Evolutionary conservation across 164 flowering plant genomes (phyloP).

Genomic region (Akebia trifoliata): DNA sequence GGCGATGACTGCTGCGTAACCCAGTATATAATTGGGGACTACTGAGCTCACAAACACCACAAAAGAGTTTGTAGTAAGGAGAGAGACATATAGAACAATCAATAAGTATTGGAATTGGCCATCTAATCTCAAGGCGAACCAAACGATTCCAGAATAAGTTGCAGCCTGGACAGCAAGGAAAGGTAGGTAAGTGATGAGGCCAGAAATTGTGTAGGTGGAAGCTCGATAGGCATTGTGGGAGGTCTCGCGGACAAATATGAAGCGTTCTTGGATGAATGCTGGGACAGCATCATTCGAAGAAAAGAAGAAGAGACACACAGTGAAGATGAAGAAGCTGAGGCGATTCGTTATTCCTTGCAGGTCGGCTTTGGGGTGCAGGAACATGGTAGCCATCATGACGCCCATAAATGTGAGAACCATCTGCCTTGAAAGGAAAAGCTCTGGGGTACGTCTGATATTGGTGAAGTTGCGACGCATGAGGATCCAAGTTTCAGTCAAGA

Average conservation of each 20-base stretch:
- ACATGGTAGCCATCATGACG: slow-evolving; percentile 77
- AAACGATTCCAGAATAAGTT: slow-evolving; percentile 51
- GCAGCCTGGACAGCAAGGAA: slow-evolving; percentile 57
- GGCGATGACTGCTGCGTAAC: slow-evolving; percentile 72
- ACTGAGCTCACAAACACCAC: slow-evolving; percentile 68
- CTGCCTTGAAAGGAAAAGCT: slow-evolving; percentile 68
- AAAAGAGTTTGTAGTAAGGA: slow-evolving; percentile 66
- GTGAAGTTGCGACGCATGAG: slow-evolving; percentile 66
- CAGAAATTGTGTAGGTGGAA: slow-evolving; percentile 60
- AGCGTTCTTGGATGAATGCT: slow-evolving; percentile 73
- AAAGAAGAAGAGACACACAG: slow-evolving; percentile 71
- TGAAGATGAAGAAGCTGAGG: slow-evolving; percentile 73
- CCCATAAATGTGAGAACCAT: slow-evolving; percentile 66
- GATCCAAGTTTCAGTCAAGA: slow-evolving; percentile 44
- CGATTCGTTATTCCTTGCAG: slow-evolving; percentile 60
- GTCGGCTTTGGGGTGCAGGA: slow-evolving; percentile 35
- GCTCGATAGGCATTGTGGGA: slow-evolving; percentile 73
- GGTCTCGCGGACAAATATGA: slow-evolving; percentile 61
- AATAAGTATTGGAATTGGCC: slow-evolving; percentile 52
- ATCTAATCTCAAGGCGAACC: slow-evolving; percentile 36
- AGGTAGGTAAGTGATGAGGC: slow-evolving; percentile 66
- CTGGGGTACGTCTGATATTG: slow-evolving; percentile 61
- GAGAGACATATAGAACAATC: slow-evolving; percentile 49
- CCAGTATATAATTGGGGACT: slow-evolving; percentile 64
- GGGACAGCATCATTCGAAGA: slow-evolving; percentile 81